A percentile compares a stretch with the other conserved stretches of the same genome.
phyloP scores from a whole-genome alignment of 2,329 filamentous ascomycete species.

The Claviceps paspali region DNA sequence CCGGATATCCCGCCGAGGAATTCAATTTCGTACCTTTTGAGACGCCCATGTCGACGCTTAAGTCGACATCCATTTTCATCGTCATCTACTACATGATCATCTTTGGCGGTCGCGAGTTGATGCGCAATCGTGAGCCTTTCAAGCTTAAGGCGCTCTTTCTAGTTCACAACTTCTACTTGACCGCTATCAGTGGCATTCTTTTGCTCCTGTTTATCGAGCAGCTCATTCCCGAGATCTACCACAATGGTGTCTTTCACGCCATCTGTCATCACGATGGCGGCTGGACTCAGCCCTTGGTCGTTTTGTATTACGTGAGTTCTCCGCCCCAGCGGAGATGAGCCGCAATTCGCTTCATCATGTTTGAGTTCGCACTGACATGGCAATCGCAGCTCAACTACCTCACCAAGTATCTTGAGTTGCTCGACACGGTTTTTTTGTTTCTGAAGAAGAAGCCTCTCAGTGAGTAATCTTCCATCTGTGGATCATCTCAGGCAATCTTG shows the following conservation, averaged over 20 bases:
- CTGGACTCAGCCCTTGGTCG: constrained; percentile 85
- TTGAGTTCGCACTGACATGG: neutral
- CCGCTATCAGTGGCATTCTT: constrained; percentile 65
- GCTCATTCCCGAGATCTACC: constrained; percentile 66
- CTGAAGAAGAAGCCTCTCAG: constrained; percentile 98
- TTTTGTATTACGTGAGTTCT: constrained; percentile 84
- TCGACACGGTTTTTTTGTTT: constrained; percentile 93
- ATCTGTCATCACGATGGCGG: constrained; percentile 72
- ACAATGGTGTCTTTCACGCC: constrained; percentile 71
- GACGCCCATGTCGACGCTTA: constrained; percentile 83
- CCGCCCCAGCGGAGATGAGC: too few relatives aligned
- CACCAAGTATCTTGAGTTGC: constrained; percentile 90
- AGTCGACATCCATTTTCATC: constrained; percentile 66
- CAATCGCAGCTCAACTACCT: constrained; percentile 82
- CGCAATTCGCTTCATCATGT: neutral
- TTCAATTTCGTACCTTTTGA: constrained; percentile 70
- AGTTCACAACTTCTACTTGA: constrained; percentile 93
- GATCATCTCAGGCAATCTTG: neutral
- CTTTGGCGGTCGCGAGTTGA: constrained; percentile 80
- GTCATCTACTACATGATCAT: constrained; percentile 85
- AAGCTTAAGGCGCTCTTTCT: constrained; percentile 84
- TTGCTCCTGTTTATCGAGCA: constrained; percentile 83
- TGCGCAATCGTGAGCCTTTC: constrained; percentile 74
- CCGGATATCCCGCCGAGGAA: constrained; percentile 71
- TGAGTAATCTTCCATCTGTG: constrained; percentile 10